phyloP scores from a whole-genome alignment of 2,329 filamentous ascomycete species.

The Cadophora sp. region DNA sequence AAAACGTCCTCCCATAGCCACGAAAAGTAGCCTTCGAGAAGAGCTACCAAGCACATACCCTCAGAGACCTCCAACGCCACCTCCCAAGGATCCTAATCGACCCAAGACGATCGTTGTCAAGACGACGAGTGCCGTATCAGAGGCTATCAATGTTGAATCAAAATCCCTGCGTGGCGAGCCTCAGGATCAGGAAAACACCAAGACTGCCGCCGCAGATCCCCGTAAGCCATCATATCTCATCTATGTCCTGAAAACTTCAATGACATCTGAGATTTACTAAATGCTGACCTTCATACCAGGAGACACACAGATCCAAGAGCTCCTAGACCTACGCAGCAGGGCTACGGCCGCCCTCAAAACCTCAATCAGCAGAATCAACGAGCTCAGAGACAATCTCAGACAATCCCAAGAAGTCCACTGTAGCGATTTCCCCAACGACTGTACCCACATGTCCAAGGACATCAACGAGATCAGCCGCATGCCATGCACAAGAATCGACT shows the following conservation, averaged over 20 bases:
- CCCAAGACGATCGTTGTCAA: not conserved
- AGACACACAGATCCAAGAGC: not conserved
- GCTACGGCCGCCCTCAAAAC: not conserved
- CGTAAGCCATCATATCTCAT: not conserved
- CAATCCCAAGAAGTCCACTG: not conserved
- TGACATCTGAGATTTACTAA: too few species aligned
- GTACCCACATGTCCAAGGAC: not conserved
- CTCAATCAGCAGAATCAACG: not conserved
- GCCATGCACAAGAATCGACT: not conserved
- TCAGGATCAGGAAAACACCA: not conserved
- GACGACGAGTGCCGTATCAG: not conserved
- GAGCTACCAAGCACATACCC: not conserved
- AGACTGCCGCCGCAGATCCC: not conserved
- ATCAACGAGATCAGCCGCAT: not conserved
- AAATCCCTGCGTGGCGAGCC: not conserved
- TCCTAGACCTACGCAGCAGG: not conserved
- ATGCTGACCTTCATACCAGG: not conserved
- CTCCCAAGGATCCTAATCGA: not conserved
- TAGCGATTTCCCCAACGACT: not conserved
- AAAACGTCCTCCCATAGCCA: not conserved
- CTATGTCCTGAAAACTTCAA: too few species aligned
- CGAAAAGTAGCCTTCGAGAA: not conserved
- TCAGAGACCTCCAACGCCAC: not conserved
- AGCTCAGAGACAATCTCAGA: not conserved
- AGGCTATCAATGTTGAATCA: too few species aligned